Base-by-base conservation (phyloP, 495 filamentous ascomycete genomes). In the Podospora conica region DNA sequence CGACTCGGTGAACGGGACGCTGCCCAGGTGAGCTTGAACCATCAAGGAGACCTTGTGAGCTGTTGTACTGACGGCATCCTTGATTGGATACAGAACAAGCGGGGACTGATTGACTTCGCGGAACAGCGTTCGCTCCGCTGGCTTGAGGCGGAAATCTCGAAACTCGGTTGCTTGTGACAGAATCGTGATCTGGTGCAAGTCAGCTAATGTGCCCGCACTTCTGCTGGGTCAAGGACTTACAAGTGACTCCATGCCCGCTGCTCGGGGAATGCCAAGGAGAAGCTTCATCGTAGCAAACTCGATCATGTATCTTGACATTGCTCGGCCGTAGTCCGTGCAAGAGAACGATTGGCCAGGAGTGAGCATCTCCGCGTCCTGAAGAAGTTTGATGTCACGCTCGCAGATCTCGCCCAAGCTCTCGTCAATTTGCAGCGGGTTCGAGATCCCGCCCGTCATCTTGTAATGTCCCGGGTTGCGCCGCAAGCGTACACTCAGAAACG, bases 271-370 rank as follows among this genome's bases (percentile, higher is more conserved):
- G 2, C 79, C 78, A 23, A 97, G 74, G 3, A 97, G 74, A 2
- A 81, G 76, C 70, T 88, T 90, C 93, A 98, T 98, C 0, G 93
- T 97, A 55, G 90, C 83, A 69, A 96, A 96, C n/a, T 87, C 86
- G 3, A 98, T 80, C 79, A 93, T 97, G 73, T 97, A 97, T 61
- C 87, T 88, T 48, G 95, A 91, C 95, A 98, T 98, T 1, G 91
- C 90, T 63, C 91, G 83, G 1, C 95, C 95, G 70, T 90, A 92
- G 61, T 88, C 85, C 2, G 92, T 96, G 28, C 87, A 88, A 58
- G 77, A 81, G 48, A 96, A 82, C 10, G 66, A 74, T 3, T 71
- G 74, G 15, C 79, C 78, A 48, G 70, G 60, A 2, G 79, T 80
- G 23, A 96, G 82, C 11, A 97, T 75, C 1, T 82, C 78, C 21